A percentile compares a stretch with the other conserved stretches of the same genome.
These are phyloP conservation scores for Aspergillus luchuensis DNA, from an alignment of 2,329 filamentous ascomycete species.

Conservation along the genomic window DNA sequence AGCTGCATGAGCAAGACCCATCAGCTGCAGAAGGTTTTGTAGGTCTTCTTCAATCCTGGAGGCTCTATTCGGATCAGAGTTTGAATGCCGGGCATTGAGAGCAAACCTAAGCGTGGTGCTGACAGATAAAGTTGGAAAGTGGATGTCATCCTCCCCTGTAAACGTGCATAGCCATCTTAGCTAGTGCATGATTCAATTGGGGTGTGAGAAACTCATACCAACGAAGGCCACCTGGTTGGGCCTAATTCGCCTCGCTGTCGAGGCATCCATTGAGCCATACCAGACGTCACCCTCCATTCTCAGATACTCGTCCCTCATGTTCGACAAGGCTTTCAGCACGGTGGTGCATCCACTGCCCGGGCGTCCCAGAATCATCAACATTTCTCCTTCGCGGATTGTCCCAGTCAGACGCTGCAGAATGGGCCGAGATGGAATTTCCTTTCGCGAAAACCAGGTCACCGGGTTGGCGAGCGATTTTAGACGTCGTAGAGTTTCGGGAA, in stretches of 20 bases:
- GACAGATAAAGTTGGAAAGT: conserved; percentile 79
- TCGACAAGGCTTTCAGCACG: conserved; percentile 66
- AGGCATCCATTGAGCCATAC: not conserved
- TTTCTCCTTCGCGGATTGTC: conserved; percentile 50
- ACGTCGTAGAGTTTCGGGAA: too few relatives aligned
- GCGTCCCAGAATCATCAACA: conserved; percentile 76
- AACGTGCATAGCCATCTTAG: not conserved
- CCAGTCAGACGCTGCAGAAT: not conserved
- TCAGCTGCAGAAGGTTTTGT: not conserved
- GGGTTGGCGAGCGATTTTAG: too few relatives aligned
- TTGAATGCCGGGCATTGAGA: conserved; percentile 12
- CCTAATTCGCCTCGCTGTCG: not conserved
- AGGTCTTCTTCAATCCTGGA: not conserved
- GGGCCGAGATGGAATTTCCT: not conserved
- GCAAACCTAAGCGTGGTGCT: conserved; percentile 82
- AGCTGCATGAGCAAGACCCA: conserved; percentile 40
- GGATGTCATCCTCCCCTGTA: conserved; percentile 78
- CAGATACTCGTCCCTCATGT: conserved; percentile 63
- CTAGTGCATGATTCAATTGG: not conserved
- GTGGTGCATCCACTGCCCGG: conserved; percentile 72
- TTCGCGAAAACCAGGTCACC: too few relatives aligned
- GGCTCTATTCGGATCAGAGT: not conserved
- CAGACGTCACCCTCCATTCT: conserved; percentile 58
- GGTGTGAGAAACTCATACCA: not conserved
- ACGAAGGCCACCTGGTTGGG: not conserved